Conservation (phyloP, 345 rosid species). For the Eucalyptus tenuipes region DNA sequence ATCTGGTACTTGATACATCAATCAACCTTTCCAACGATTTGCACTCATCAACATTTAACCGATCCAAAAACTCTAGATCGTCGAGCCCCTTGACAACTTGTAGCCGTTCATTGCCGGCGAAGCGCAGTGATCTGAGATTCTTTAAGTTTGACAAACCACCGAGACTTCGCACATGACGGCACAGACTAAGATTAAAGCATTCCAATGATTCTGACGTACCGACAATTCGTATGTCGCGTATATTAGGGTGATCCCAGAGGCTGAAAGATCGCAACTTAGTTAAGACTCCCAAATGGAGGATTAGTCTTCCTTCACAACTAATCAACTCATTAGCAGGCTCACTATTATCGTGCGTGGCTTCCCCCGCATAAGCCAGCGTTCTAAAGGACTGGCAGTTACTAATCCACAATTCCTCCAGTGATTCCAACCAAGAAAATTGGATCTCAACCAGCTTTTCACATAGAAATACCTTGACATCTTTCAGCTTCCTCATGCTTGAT, state of each 20-base stretch:
- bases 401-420: rapidly evolving
- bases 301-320: neutral
- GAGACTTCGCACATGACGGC: neutral
- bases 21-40: neutral
- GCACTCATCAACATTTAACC: rapidly evolving
- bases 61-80: neutral
- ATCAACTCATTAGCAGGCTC: neutral
- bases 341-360: neutral
- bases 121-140: rapidly evolving
- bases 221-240: neutral
- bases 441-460: neutral
- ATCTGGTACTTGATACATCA: neutral
- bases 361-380: rapidly evolving
- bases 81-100: neutral
- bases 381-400: rapidly evolving
- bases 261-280: neutral
- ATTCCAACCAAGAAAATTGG: neutral
- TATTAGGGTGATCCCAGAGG: rapidly evolving
- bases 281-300: neutral
- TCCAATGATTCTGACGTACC: neutral
- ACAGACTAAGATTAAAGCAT: rapidly evolving
- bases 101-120: neutral
- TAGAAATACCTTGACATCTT: rapidly evolving
- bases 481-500: neutral
- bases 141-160: neutral